Conservation (phyloP, 306 rosid species). For the Leucaena leucocephala region DNA sequence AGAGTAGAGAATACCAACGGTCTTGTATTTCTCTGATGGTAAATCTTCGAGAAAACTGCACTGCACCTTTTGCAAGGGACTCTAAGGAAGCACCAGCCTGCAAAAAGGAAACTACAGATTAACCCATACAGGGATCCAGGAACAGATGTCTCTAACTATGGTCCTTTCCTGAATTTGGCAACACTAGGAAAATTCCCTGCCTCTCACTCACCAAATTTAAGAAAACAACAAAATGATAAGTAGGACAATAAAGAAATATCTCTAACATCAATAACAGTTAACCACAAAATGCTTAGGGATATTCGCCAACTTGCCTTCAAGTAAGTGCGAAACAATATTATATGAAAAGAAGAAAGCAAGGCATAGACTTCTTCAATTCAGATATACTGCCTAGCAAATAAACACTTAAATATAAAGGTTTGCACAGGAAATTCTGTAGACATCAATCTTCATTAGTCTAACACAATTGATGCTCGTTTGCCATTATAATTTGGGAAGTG, state of each 20-base stretch:
- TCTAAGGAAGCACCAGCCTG: slow-evolving; percentile 99
- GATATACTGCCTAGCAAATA: neutral
- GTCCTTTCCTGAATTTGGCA: neutral
- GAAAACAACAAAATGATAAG: neutral
- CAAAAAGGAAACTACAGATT: slow-evolving; percentile 34
- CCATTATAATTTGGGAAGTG: neutral
- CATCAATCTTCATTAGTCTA: neutral
- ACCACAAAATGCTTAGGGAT: neutral
- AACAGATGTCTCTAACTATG: neutral
- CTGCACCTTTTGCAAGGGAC: slow-evolving; percentile 97
- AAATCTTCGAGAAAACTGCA: slow-evolving; percentile 81
- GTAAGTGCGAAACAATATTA: neutral
- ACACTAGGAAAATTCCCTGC: neutral
- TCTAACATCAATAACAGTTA: slow-evolving; percentile 2
- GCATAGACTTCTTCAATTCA: neutral
- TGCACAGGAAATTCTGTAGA: neutral
- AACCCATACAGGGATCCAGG: slow-evolving; percentile 21
- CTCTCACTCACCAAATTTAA: neutral
- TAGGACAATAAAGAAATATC: neutral
- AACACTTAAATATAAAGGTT: neutral
- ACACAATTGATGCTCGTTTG: neutral
- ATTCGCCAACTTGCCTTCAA: neutral
- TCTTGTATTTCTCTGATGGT: slow-evolving; percentile 74
- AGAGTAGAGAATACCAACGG: slow-evolving; percentile 84
- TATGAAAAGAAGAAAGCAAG: neutral